Conservation (phyloP, 352 stramenopile species). For the Phytophthora fragariae region DNA sequence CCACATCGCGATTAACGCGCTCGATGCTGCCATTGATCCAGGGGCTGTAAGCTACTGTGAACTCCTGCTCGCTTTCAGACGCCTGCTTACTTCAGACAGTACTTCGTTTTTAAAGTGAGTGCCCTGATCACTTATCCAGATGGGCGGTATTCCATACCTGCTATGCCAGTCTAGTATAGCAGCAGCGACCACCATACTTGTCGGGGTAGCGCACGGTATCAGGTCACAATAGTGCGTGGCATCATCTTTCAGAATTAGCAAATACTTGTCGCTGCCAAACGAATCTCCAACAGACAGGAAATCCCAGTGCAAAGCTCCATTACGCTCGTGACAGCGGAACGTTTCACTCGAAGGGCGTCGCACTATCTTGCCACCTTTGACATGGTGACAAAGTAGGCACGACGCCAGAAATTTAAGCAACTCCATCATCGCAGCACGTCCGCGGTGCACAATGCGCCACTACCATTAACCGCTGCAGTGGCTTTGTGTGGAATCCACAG, state of each 20-base stretch:
- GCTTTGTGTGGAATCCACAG: background rate
- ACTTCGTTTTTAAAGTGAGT: background rate
- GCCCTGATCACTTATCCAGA: background rate
- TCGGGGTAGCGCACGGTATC: constrained; percentile 26
- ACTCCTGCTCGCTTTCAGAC: background rate
- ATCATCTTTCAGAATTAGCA: background rate
- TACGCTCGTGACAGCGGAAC: background rate
- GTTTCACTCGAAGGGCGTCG: background rate
- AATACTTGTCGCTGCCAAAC: background rate
- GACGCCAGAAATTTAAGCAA: background rate
- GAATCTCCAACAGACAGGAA: background rate
- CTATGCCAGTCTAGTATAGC: constrained; percentile 20
- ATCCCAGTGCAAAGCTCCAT: background rate
- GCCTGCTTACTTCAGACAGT: background rate
- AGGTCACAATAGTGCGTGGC: constrained; percentile 31
- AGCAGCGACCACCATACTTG: constrained; percentile 15
- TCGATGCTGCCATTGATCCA: background rate
- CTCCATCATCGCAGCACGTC: background rate
- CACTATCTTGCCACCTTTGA: background rate
- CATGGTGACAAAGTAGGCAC: background rate
- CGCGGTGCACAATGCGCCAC: background rate
- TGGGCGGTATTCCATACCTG: background rate
- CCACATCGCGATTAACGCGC: background rate
- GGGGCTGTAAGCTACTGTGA: background rate
- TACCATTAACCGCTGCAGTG: background rate